Base-by-base conservation (phyloP, 805 yeast species). In the Dipodascopsis uninucleata region DNA sequence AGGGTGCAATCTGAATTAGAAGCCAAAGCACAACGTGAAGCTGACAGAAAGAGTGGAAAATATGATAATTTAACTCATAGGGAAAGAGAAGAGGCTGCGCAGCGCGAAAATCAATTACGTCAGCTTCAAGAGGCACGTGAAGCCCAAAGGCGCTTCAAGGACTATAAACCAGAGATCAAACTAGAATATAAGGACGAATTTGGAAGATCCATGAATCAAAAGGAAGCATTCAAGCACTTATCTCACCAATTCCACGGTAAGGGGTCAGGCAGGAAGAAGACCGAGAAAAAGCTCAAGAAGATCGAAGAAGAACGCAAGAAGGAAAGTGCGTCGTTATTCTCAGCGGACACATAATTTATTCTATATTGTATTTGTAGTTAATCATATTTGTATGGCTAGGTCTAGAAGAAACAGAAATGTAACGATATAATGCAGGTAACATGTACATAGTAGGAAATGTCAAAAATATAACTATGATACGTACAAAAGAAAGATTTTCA, bases 221-320 rank as follows among this genome's bases (percentile, higher is more conserved):
- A 82, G 58, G 81, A 81, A 48, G 95, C 95, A 1, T 86, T 76
- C 68, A 85, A 84, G 65, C 76, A 76, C 49, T 65, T 85, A 36
- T 82, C 93, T 2, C 89, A 82, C 51, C 77, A 79, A 52, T 86
- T 85, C 62, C 95, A 86, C 61, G 94, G 93, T 2, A 64, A 59
- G 14, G 62, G 61, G 1, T 57, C 64, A 6, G 69, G 71, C 9
- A 65, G 63, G 49, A 53, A 45, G 16, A 63, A 64, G 50, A 57
- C 61, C 2, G 69, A 66, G 49, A 61, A 63, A 55, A 58, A 55
- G 41, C 38, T 61, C 23, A 54, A 60, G 53, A 54, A 47, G 48
- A 45, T 52, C n/a, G 60, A 55, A 32, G 65, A 64, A 25, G 59
- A 58, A 34, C 34, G 47, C 29, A 46, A 57, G 38, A 32, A 44